Conservation (phyloP, 495 filamentous ascomycete species). For the Pseudomonodictys pantanalensis region DNA sequence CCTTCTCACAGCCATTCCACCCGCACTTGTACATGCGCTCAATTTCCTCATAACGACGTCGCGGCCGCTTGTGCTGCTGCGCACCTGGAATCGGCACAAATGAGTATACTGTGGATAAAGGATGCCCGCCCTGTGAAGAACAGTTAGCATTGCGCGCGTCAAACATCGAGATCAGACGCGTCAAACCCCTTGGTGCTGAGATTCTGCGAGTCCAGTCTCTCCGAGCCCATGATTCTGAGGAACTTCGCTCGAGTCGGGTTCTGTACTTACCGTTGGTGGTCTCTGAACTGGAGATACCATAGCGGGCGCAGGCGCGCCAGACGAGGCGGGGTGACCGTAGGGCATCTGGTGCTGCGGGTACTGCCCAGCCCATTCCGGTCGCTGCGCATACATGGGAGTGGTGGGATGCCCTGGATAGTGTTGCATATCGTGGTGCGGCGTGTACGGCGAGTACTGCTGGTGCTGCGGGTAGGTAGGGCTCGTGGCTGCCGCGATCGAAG, state of each 20-base stretch:
- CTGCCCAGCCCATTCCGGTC: slow-evolving; percentile 71
- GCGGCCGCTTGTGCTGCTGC: slow-evolving; percentile 94
- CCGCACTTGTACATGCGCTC: slow-evolving; percentile 99
- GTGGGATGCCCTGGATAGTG: slow-evolving; percentile 53
- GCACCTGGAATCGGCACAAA: slow-evolving; percentile 98
- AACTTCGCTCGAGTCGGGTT: too few species aligned
- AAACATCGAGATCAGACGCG: too few species aligned
- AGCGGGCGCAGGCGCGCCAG: slow-evolving; percentile 36
- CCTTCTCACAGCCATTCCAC: slow-evolving; percentile 97
- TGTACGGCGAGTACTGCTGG: slow-evolving; percentile 77
- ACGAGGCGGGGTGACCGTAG: slow-evolving; percentile 59
- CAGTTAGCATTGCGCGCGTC: not conserved
- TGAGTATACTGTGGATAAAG: slow-evolving; percentile 71
- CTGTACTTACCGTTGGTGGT: slow-evolving; percentile 41
- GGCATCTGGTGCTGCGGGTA: slow-evolving; percentile 67
- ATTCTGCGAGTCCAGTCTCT: too few species aligned
- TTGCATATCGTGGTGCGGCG: slow-evolving; percentile 82
- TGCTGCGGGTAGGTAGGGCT: slow-evolving; percentile 85
- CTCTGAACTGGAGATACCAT: slow-evolving; percentile 41
- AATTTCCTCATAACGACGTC: slow-evolving; percentile 95
- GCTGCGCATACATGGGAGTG: slow-evolving; percentile 58
- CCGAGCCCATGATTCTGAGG: too few species aligned
- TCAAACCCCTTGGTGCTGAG: too few species aligned
- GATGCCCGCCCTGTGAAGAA: slow-evolving; percentile 47
- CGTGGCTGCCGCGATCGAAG: slow-evolving; percentile 85